Base-by-base conservation (phyloP, 441 rosid genomes). In the Erysimum cheiri region DNA sequence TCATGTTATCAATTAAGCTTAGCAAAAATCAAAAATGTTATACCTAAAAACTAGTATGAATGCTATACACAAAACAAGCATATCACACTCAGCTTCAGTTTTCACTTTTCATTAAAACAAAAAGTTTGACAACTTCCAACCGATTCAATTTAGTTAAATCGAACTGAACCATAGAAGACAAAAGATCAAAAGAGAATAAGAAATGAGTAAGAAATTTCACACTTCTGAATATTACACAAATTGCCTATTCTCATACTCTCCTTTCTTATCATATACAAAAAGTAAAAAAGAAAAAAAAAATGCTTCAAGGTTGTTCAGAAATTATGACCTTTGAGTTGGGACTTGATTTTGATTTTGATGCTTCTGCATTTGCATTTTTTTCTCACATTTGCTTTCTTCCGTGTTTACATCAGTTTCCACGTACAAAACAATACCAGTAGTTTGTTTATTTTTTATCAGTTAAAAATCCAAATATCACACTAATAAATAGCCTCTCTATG, bases 341-440 rank as follows among this genome's bases (percentile, higher is more conserved):
- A 55, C 24, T 55, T 15, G 24, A 9, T 56, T 14, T 8, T 35
- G 43, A 56, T 5, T 56, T 28, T 56, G 39, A 33, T 56, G 29
- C 61, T 8, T 14, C 13, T 3, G 6, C 39, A 31, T n/a, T 31
- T 7, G 24, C 13, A n/a, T 31, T 54, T 12, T 12, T 29, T 31
- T 26, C 10, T 46, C 35, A 12, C 24, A 48, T 40, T 40, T 60
- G 43, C 33, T 3, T 37, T 49, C 60, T 69, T 69, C n/a, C 39
- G 35, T 39, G 41, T 22, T 50, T 26, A 10, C 44, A 29, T 39
- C 52, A 28, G 7, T 59, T 69, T 37, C 53, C 9, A 62, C 69
- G 62, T 52, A 62, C 55, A 62, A 41, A 54, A 62, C 8, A 52
- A 5, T 37, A 36, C 31, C 44, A 69, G 17, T n/a, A 6, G 0